Base-by-base conservation (phyloP, 2,329 filamentous ascomycete genomes). In the Pochonia chlamydosporia region DNA sequence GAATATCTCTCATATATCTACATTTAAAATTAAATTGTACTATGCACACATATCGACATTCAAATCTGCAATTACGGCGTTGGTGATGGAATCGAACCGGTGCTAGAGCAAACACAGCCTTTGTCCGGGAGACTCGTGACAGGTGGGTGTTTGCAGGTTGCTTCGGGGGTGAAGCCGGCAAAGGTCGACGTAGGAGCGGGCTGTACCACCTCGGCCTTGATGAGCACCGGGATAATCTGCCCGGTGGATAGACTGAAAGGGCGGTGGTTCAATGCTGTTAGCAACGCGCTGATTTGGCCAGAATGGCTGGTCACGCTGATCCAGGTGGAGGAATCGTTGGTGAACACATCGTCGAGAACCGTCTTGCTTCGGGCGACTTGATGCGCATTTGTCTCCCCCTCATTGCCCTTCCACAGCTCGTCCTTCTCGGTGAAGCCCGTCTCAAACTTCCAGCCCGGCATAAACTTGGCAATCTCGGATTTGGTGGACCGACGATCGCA, bases 151-250 rank as follows among this genome's bases (percentile, higher is more conserved):
- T 58, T 59, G 54, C 74, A 78, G 3, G 71, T 75, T 2, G 68
- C 61, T 33, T 72, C 65, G 1, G 64, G 51, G 24, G 63, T 63
- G 58, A 67, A 73, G 4, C 63, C 60, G 5, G 53, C 52, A 20
- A 64, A 61, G 0, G 59, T 59, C 20, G 61, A 64, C n/a, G 60
- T 59, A 3, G 57, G 56, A 7, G 59, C 51, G n/a, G 58, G 52
- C 5, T 50, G 41, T 1, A 68, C 48, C 37, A 68, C 74, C 54
- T 78, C 71, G 1, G 77, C 81, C 63, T 77, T 80, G 28, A 88
- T 76, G 1, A 88, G 70, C 3, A 85, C 81, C 0, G 84, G 83
- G 24, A 88, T 83, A 7, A 84, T 76, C 48, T 81, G 76, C 8
- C 85, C 84, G 0, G 85, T 89, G n/a, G 69, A 70, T 11, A 88